Evolutionary conservation across 108 stramenopile species (phyloP).

Genomic region (Asterionellopsis glacialis): DNA sequence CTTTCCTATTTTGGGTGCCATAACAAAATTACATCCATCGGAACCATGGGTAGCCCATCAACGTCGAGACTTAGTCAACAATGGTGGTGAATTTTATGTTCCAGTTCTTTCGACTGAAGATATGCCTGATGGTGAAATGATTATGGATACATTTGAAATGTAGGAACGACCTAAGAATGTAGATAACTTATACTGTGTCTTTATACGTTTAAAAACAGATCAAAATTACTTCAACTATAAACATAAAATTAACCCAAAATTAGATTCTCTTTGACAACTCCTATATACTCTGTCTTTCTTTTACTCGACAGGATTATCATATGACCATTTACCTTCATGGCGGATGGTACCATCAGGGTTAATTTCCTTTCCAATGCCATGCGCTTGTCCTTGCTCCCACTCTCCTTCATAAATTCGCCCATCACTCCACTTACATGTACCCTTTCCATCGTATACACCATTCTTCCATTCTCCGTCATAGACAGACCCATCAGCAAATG

Average conservation of each 20-base stretch:
- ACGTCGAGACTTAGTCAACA: slow-evolving; percentile 60
- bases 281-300: too few species aligned
- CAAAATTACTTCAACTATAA: too few species aligned
- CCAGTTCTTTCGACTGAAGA: slow-evolving; percentile 63
- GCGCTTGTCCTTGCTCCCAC: slow-evolving; percentile 24
- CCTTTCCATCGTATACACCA: slow-evolving; percentile 14
- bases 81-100: slow-evolving; percentile 70
- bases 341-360: slow-evolving; percentile 34
- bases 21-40: slow-evolving; percentile 50
- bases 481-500: slow-evolving; percentile 3
- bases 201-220: background rate
- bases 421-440: slow-evolving; percentile 25
- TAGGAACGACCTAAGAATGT: slow-evolving; percentile 1
- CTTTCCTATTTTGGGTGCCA: slow-evolving; percentile 77
- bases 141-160: slow-evolving; percentile 52
- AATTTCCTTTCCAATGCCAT: slow-evolving; percentile 31
- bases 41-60: slow-evolving; percentile 78
- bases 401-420: slow-evolving; percentile 31
- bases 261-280: too few species aligned
- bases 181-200: background rate
- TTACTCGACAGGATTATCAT: slow-evolving; percentile 17
- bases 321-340: slow-evolving; percentile 33
- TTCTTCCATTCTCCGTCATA: slow-evolving; percentile 25
- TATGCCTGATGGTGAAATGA: slow-evolving; percentile 55
- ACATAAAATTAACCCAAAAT: too few species aligned